These are phyloP conservation scores for Eutrema salsugineum DNA, from an alignment of 441 rosid species.

Conservation along the genomic window DNA sequence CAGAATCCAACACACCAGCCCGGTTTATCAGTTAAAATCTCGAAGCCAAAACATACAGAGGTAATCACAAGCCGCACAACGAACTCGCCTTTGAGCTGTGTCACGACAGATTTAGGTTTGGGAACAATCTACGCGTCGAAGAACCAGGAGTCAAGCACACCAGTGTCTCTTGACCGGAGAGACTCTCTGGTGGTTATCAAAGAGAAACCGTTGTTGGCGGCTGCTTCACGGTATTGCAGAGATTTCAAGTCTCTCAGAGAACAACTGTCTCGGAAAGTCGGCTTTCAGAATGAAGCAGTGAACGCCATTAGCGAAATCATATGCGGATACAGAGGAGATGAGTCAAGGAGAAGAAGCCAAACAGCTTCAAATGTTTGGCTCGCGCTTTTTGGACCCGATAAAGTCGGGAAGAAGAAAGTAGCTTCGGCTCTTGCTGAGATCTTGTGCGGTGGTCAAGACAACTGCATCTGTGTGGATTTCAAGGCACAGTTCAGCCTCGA, in stretches of 20 bases:
- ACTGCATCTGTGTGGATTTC: slow-evolving; percentile 53
- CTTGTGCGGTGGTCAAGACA: slow-evolving; percentile 42
- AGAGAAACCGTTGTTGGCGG: slow-evolving; percentile 28
- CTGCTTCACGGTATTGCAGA: slow-evolving; percentile 26
- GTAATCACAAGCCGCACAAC: slow-evolving; percentile 29
- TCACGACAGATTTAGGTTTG: slow-evolving; percentile 66
- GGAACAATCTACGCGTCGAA: slow-evolving; percentile 47
- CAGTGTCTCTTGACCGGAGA: slow-evolving; percentile 18
- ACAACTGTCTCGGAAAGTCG: slow-evolving; percentile 49
- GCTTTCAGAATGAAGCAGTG: slow-evolving; percentile 71
- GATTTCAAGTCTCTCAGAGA: slow-evolving; percentile 55
- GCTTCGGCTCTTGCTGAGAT: slow-evolving; percentile 65
- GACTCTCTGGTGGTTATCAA: slow-evolving; percentile 25
- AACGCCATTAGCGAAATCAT: slow-evolving; percentile 38
- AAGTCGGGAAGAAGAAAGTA: slow-evolving; percentile 58
- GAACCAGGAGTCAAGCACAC: slow-evolving; percentile 34
- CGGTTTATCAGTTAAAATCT: slow-evolving; percentile 26
- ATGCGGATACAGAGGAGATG: slow-evolving; percentile 31
- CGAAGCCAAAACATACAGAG: slow-evolving; percentile 28
- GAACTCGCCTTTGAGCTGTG: slow-evolving; percentile 38
- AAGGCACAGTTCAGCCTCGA: slow-evolving; percentile 35
- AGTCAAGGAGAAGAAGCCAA: slow-evolving; percentile 36
- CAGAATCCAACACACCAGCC: slow-evolving; percentile 19
- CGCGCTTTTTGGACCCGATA: slow-evolving; percentile 78
- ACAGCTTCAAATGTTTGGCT: slow-evolving; percentile 50